A percentile compares a stretch with the other conserved stretches of the same genome.
Conservation (phyloP, 169 alveolate genomes). For the Babesia sp. region DNA sequence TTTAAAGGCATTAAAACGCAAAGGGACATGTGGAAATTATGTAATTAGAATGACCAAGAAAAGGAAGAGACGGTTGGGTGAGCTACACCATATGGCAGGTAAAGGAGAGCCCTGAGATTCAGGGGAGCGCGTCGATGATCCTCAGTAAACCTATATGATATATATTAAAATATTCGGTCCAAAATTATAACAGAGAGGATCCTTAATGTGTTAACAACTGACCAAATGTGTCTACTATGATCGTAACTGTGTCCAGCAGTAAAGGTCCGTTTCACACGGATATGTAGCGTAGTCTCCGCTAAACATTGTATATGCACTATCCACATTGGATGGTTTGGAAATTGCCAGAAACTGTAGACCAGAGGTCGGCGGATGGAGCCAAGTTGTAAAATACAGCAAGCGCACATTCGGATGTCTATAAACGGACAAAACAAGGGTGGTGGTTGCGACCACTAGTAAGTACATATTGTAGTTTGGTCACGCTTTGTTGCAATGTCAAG, state of each 20-base stretch:
- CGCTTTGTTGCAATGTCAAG: constrained; percentile 8
- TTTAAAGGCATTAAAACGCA: too few species aligned
- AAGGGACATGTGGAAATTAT: too few species aligned
- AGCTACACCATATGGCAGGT: background rate
- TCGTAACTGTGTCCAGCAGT: background rate
- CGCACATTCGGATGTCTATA: background rate
- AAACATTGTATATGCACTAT: background rate
- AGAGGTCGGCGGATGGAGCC: constrained; percentile 8
- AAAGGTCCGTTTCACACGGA: background rate
- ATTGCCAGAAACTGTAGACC: background rate
- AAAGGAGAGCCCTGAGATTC: background rate
- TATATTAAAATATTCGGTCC: background rate
- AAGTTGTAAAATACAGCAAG: background rate
- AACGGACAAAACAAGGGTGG: background rate
- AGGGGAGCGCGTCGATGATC: background rate
- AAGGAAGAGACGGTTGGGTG: background rate
- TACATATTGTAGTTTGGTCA: background rate
- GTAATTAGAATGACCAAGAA: too few species aligned
- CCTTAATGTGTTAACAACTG: background rate
- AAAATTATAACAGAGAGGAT: background rate
- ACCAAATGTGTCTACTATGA: background rate
- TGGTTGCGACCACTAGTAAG: background rate
- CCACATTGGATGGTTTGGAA: background rate
- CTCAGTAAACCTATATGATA: background rate
- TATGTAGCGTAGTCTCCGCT: too few species aligned